Percentiles rank a stretch among this genome's conserved stretches.
phyloP scores from a whole-genome alignment of 306 rosid genomes.

The Rosa rugosa region DNA sequence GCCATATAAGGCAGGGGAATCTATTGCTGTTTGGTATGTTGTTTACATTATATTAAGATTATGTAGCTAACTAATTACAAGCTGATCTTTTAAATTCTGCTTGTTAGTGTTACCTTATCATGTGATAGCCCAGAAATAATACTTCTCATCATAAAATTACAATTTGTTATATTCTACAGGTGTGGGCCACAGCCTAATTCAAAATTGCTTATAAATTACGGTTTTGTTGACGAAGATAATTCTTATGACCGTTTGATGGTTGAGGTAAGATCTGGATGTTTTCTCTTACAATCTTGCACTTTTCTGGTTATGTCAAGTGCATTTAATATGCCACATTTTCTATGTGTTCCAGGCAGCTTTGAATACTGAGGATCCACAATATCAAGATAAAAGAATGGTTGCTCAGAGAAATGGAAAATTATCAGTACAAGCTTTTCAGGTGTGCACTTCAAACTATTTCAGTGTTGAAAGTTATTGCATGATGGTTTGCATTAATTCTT shows the following conservation, averaged over 20 bases:
- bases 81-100: not conserved
- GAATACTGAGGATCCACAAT: constrained; percentile 92
- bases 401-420: constrained; percentile 89
- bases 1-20: constrained; percentile 79
- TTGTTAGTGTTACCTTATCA: not conserved
- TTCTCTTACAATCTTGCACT: constrained; percentile 13
- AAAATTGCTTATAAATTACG: constrained; percentile 84
- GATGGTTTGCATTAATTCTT: constrained; percentile 21
- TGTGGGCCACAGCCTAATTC: constrained; percentile 99
- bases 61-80: constrained; percentile 11
- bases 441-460: constrained; percentile 37
- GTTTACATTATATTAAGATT: constrained; percentile 19
- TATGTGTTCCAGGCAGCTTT: constrained; percentile 70
- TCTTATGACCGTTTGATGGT: constrained; percentile 68
- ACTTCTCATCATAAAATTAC: constrained; percentile 6
- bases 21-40: constrained; percentile 85
- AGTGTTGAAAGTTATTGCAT: constrained; percentile 10
- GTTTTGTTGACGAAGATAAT: constrained; percentile 90
- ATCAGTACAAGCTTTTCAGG: constrained; percentile 76
- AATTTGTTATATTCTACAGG: constrained; percentile 50
- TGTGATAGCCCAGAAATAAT: constrained; percentile 6
- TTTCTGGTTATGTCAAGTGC: constrained; percentile 24
- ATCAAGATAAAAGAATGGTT: constrained; percentile 93
- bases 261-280: constrained; percentile 49
- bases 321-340: constrained; percentile 23